These are phyloP conservation scores for Trichoderma asperellum DNA, from an alignment of 2,329 filamentous ascomycete species.

Conservation along the genomic window DNA sequence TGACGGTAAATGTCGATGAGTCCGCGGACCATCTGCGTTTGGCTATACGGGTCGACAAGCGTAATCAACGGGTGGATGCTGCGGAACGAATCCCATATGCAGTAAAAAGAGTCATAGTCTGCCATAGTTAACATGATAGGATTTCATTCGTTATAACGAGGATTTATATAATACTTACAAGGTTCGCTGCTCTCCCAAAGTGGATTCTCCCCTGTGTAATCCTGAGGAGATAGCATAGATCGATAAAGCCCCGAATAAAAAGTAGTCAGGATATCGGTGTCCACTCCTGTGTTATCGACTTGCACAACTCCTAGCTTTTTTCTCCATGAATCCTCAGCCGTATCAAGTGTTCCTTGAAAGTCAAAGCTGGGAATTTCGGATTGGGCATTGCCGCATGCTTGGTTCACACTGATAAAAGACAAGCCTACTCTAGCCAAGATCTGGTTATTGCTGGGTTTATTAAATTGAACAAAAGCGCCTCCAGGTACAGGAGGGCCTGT, in stretches of 20 bases:
- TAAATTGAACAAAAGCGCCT: conserved; percentile 68
- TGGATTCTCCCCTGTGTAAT: conserved; percentile 76
- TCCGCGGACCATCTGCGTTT: conserved; percentile 70
- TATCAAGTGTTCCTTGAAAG: conserved; percentile 59
- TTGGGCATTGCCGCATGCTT: conserved; percentile 74
- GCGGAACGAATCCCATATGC: conserved; percentile 75
- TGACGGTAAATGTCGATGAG: conserved; percentile 73
- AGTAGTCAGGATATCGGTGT: conserved; percentile 61
- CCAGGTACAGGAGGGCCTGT: conserved; percentile 37
- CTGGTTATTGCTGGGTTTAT: conserved; percentile 45
- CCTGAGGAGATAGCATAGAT: conserved; percentile 70
- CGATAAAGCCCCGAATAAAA: conserved; percentile 76
- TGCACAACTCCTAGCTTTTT: conserved; percentile 63
- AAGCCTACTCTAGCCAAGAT: conserved; percentile 71
- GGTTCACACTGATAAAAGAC: conserved; percentile 68
- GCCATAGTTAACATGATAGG: not conserved
- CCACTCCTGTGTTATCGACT: conserved; percentile 58
- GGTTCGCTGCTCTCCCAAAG: conserved; percentile 71
- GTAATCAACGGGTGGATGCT: conserved; percentile 73
- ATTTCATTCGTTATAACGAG: not conserved
- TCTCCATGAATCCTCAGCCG: conserved; percentile 64
- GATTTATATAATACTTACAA: conserved; percentile 38
- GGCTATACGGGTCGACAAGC: conserved; percentile 68
- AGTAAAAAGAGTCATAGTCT: conserved; percentile 69
- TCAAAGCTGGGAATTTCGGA: conserved; percentile 68